Evolutionary conservation across 1,284 basidiomycete genomes (phyloP).

Genomic region (Xerocomus subilludens): DNA sequence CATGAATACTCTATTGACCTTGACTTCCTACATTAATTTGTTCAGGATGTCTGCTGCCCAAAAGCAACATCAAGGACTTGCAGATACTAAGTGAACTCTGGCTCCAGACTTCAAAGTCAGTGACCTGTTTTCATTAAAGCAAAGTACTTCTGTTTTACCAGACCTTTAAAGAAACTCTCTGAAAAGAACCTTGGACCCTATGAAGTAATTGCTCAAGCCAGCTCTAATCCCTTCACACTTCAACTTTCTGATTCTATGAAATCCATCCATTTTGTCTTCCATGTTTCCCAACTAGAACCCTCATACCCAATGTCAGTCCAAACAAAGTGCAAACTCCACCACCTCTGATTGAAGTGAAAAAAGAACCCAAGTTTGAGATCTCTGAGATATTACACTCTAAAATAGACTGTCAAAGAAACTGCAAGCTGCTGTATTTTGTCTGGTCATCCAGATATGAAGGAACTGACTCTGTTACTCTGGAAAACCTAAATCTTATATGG

Average conservation of each 20-base stretch:
- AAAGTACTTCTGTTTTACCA: background rate
- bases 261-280: background rate
- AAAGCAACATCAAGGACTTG: too few relatives aligned
- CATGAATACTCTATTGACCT: too few relatives aligned
- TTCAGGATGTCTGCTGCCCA: too few relatives aligned
- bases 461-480: too few relatives aligned
- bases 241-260: background rate
- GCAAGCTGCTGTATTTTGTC: too few relatives aligned
- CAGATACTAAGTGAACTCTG: background rate
- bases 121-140: background rate
- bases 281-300: background rate
- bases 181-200: background rate
- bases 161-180: background rate
- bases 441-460: too few relatives aligned
- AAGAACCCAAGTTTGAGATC: conserved; percentile 10
- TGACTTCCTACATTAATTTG: too few relatives aligned
- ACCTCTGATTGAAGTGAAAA: background rate
- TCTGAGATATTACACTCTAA: conserved; percentile 16
- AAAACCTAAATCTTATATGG: too few relatives aligned
- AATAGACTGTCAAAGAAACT: too few relatives aligned
- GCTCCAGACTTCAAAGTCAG: background rate
- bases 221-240: background rate
- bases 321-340: background rate
- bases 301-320: background rate
- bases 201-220: background rate